Evolutionary conservation across 1,139 yeast species (phyloP).

Genomic region (Nadsonia starkeyi-henricii): DNA sequence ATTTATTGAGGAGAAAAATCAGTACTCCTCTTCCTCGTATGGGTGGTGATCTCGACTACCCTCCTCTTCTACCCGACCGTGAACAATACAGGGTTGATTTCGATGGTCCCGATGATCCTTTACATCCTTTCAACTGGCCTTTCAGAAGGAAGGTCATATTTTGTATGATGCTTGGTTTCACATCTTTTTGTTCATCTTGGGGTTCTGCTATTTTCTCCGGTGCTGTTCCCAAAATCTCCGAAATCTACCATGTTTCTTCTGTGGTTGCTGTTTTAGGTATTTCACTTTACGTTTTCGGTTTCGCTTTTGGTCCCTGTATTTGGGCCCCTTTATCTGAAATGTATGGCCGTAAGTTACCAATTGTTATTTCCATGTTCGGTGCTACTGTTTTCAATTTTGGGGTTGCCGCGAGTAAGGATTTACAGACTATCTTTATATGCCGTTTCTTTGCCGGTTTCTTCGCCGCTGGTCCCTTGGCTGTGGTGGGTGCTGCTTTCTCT

Average conservation of each 20-base stretch:
- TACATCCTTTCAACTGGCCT: constrained; percentile 38
- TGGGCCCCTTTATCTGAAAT: constrained; percentile 76
- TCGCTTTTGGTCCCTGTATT: constrained; percentile 67
- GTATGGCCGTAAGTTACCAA: constrained; percentile 51
- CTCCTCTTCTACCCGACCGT: constrained; percentile 32
- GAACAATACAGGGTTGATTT: constrained; percentile 36
- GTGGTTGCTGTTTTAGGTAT: constrained; percentile 36
- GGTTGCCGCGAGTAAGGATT: constrained; percentile 55
- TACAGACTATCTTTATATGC: constrained; percentile 58
- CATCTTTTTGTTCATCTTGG: constrained; percentile 29
- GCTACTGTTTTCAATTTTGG: constrained; percentile 52
- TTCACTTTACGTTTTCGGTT: constrained; percentile 63
- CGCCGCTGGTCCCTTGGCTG: constrained; percentile 73
- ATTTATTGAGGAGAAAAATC: constrained; percentile 6
- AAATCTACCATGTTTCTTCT: constrained; percentile 18
- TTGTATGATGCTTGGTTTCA: constrained; percentile 23
- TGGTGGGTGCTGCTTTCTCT: constrained; percentile 72
- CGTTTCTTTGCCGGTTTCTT: constrained; percentile 64
- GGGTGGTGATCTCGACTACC: constrained; percentile 38
- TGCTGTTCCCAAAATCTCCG: constrained; percentile 20
- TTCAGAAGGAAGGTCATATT: constrained; percentile 22
- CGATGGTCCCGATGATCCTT: constrained; percentile 39
- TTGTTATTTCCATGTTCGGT: constrained; percentile 41
- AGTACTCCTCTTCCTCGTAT: constrained; percentile 12
- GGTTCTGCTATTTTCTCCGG: constrained; percentile 34